Evolutionary conservation across 331 rosid genomes (phyloP).

Genomic region (Dryas integrifolia): DNA sequence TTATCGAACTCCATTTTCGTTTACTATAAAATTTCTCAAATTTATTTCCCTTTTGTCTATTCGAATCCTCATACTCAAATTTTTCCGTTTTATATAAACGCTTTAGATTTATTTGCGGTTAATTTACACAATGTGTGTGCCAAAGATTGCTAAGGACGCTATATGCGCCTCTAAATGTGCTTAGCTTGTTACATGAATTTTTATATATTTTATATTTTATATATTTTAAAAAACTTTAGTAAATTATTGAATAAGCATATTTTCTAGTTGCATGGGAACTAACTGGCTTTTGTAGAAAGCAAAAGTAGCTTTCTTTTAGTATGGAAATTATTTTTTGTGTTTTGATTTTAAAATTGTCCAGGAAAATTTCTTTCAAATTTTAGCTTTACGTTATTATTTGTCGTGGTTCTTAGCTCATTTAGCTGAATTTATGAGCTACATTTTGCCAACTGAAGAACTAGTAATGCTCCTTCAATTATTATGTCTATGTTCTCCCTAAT

Average conservation of each 20-base stretch:
- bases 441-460: slow-evolving; percentile 17
- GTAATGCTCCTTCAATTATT: background rate
- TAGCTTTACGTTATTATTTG: slow-evolving; percentile 18
- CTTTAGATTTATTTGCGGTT: slow-evolving; percentile 23
- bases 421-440: slow-evolving; percentile 27
- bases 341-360: background rate
- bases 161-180: slow-evolving; percentile 21
- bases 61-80: slow-evolving; percentile 20
- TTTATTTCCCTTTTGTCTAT: slow-evolving; percentile 21
- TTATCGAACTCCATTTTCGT: slow-evolving; percentile 12
- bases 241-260: background rate
- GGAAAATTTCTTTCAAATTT: background rate
- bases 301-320: background rate
- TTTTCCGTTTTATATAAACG: background rate
- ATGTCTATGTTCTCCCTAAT: background rate
- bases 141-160: slow-evolving; percentile 20
- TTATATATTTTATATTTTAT: background rate
- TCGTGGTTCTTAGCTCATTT: background rate
- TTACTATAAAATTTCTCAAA: slow-evolving; percentile 27
- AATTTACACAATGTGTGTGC: slow-evolving; percentile 44
- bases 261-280: slow-evolving; percentile 5
- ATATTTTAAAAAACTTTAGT: background rate
- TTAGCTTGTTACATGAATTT: slow-evolving; percentile 13
- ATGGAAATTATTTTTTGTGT: background rate
- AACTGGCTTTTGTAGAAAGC: background rate